These are phyloP conservation scores for Schizothecium vesticola DNA, from an alignment of 495 filamentous ascomycete genomes.

Conservation along the genomic window DNA sequence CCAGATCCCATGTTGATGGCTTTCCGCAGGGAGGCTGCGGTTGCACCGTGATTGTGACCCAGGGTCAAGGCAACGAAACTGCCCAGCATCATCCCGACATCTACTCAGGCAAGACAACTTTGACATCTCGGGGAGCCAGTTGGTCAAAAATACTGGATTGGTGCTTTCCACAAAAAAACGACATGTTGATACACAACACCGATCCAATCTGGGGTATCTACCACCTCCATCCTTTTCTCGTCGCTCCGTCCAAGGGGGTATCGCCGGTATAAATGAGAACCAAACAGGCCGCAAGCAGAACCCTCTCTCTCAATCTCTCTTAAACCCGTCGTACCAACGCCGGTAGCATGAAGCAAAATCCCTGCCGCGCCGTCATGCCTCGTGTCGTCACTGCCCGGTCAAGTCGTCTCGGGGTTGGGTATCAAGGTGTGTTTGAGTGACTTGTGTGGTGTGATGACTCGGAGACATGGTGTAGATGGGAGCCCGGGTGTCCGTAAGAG, in stretches of 20 bases:
- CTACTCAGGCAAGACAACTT: background rate
- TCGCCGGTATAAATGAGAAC: background rate
- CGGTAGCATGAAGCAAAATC: background rate
- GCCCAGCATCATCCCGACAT: background rate
- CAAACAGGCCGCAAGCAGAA: background rate
- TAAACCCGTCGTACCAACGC: background rate
- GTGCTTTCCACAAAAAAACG: background rate
- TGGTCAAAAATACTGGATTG: background rate
- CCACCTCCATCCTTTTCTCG: background rate
- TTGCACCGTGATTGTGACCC: background rate
- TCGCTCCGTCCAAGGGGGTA: background rate
- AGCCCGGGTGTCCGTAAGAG: background rate
- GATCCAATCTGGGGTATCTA: background rate
- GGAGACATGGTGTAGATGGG: background rate
- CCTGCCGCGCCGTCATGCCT: background rate
- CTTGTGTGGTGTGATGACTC: background rate
- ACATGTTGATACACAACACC: background rate
- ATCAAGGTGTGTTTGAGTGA: background rate
- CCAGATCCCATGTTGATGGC: background rate
- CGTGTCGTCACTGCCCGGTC: background rate
- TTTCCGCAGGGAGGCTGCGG: background rate
- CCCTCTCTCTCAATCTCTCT: background rate
- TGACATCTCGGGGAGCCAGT: background rate
- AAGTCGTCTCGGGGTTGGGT: background rate
- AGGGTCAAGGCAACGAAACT: background rate